Percentiles rank a stretch among this genome's conserved stretches.
phyloP scores from a whole-genome alignment of 331 rosid species.

The Rhamnella rubrinervis region DNA sequence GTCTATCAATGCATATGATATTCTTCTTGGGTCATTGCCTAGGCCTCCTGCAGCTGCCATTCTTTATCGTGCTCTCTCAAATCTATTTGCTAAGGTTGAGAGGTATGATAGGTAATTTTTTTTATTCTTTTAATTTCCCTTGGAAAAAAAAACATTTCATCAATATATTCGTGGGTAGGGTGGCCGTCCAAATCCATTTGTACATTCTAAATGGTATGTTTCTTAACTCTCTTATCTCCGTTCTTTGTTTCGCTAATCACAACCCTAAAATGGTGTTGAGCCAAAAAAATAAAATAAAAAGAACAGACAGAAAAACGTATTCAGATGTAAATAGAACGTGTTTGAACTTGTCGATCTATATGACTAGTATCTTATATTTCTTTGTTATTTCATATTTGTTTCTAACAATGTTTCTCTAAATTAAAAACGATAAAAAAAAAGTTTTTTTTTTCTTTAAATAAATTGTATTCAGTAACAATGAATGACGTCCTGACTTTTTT shows the following conservation, averaged over 20 bases:
- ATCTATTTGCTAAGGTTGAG: constrained; percentile 19
- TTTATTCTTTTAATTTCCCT: too few species aligned
- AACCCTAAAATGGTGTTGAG: not conserved
- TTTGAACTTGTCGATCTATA: too few species aligned
- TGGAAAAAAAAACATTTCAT: not conserved
- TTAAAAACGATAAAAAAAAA: too few species aligned
- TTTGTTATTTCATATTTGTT: too few species aligned
- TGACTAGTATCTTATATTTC: too few species aligned
- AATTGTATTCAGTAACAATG: too few species aligned
- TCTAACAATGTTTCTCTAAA: too few species aligned
- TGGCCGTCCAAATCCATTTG: not conserved
- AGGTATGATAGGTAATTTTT: not conserved
- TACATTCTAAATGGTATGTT: not conserved
- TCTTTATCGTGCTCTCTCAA: constrained; percentile 18
- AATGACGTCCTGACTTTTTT: too few species aligned
- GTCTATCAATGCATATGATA: constrained; percentile 15
- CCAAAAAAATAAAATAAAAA: not conserved
- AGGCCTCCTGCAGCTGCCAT: constrained; percentile 29
- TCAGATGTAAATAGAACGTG: not conserved
- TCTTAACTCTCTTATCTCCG: not conserved
- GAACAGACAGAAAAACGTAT: not conserved
- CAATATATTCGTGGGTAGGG: not conserved
- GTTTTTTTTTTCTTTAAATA: too few species aligned
- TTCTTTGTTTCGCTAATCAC: not conserved
- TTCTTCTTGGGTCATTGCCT: constrained; percentile 25